phyloP scores from a whole-genome alignment of 306 rosid genomes.

The Astragalus membranaceus region DNA sequence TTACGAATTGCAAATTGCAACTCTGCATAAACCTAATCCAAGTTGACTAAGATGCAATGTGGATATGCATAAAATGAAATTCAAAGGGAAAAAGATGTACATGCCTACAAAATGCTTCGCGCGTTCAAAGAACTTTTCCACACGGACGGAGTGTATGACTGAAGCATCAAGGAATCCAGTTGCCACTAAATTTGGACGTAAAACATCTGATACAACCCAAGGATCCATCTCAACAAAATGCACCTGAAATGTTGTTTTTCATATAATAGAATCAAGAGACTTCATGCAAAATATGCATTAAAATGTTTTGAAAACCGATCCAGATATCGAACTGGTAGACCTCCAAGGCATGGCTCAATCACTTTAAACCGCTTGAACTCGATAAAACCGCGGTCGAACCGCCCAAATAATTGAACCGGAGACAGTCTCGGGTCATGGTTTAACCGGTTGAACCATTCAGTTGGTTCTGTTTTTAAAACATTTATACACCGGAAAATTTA shows the following conservation, averaged over 20 bases:
- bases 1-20: too few relatives aligned
- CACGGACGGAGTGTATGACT: constrained; percentile 69
- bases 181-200: constrained; percentile 73
- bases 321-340: too few relatives aligned
- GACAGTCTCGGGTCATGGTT: too few relatives aligned
- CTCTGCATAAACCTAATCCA: not conserved
- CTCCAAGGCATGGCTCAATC: too few relatives aligned
- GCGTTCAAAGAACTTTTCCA: constrained; percentile 77
- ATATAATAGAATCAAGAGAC: not conserved
- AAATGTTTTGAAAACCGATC: too few relatives aligned
- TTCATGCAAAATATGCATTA: not conserved
- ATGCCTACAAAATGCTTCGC: constrained; percentile 67
- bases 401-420: too few relatives aligned
- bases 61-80: constrained; percentile 10
- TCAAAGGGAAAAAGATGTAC: constrained; percentile 11
- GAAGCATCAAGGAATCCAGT: constrained; percentile 84
- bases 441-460: too few relatives aligned
- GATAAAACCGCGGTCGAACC: too few relatives aligned
- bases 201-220: constrained; percentile 85
- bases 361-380: too few relatives aligned
- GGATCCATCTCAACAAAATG: constrained; percentile 99
- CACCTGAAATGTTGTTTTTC: constrained; percentile 39
- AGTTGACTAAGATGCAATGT: not conserved
- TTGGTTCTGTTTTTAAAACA: too few relatives aligned
- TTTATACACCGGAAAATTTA: not conserved